Conservation (phyloP, 345 rosid genomes). For the Acer saccharum region DNA sequence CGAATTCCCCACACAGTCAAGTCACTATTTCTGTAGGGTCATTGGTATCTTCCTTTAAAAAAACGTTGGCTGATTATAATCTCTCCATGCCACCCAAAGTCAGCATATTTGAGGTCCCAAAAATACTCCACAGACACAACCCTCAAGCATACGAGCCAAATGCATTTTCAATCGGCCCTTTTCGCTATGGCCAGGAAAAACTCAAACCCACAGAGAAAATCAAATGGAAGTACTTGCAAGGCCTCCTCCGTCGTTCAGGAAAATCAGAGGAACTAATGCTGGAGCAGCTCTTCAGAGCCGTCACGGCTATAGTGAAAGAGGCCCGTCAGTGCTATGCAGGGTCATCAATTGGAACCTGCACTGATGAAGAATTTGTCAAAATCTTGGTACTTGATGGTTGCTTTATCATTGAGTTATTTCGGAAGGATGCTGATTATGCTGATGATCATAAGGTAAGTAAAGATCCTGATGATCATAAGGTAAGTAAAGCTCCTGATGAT, state of each 20-base stretch:
- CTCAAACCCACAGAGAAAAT: conserved; percentile 13
- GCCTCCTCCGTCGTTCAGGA: conserved; percentile 18
- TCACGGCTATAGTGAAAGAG: not conserved
- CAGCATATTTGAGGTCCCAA: conserved; percentile 29
- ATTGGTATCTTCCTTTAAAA: conserved; percentile 11
- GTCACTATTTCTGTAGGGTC: conserved; percentile 1
- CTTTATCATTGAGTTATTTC: conserved; percentile 26
- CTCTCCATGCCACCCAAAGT: conserved; percentile 3
- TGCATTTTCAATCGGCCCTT: conserved; percentile 39
- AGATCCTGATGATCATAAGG: too few species aligned
- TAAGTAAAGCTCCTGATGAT: not conserved
- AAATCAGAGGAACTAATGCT: not conserved
- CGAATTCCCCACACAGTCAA: not conserved
- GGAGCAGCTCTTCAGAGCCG: not conserved
- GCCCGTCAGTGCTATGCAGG: conserved; percentile 26
- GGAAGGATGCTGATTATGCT: not conserved
- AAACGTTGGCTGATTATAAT: conserved; percentile 7
- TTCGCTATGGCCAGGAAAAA: not conserved
- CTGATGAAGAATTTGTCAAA: conserved; percentile 3
- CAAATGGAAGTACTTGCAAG: conserved; percentile 26
- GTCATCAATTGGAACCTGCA: not conserved
- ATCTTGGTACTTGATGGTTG: conserved; percentile 28
- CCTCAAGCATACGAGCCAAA: conserved; percentile 26
- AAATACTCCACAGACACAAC: conserved; percentile 24
- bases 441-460: too few species aligned